Percentiles rank a stretch among this genome's conserved stretches.
Conservation (phyloP, 768 basidiomycete species). For the Panaeolus papilionaceus region DNA sequence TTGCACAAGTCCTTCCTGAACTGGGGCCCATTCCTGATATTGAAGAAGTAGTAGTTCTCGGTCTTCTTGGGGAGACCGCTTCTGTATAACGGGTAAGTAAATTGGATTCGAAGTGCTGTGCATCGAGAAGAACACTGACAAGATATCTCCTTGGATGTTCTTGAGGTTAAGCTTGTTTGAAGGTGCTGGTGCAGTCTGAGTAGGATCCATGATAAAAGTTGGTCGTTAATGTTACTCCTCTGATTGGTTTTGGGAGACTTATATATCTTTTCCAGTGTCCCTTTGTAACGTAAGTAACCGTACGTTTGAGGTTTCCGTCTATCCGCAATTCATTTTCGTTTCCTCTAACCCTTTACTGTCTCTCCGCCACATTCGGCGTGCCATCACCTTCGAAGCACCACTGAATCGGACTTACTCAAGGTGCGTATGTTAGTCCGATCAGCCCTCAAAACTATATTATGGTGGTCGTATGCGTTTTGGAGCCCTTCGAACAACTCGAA, state of each 20-base stretch:
- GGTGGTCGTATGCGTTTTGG: too few relatives aligned
- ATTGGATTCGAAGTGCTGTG: neutral
- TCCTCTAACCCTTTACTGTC: neutral
- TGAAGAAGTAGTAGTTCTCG: conserved; percentile 58
- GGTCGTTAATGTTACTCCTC: neutral
- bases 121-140: conserved; percentile 36
- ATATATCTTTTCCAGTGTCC: neutral
- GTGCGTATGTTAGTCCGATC: neutral
- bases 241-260: neutral
- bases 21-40: conserved; percentile 45
- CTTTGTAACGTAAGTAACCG: neutral
- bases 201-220: conserved; percentile 16
- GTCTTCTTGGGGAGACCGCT: conserved; percentile 62
- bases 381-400: neutral
- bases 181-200: conserved; percentile 15
- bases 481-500: neutral
- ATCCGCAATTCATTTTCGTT: conserved; percentile 8
- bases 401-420: neutral
- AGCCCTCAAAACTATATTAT: neutral
- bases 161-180: conserved; percentile 39
- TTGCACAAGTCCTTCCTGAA: conserved; percentile 51
- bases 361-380: neutral
- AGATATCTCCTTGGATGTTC: conserved; percentile 55
- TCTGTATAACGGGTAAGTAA: conserved; percentile 32
- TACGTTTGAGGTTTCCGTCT: neutral